Conservation (phyloP, 352 stramenopile genomes). For the Phytophthora ohioensis region DNA sequence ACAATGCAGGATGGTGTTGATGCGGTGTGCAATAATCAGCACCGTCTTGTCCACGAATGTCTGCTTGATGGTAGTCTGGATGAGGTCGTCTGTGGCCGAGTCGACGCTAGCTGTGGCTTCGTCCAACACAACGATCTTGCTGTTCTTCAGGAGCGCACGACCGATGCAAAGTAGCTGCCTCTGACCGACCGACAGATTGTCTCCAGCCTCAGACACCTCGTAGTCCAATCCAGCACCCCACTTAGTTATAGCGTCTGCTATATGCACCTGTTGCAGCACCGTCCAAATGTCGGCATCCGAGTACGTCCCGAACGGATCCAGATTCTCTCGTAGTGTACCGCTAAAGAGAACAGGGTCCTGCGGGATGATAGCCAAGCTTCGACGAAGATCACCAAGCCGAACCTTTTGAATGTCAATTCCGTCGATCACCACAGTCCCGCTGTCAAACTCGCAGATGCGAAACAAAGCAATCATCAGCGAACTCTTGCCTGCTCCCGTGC, state of each 20-base stretch:
- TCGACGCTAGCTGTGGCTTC: slow-evolving; percentile 95
- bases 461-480: slow-evolving; percentile 59
- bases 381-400: slow-evolving; percentile 45
- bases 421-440: slow-evolving; percentile 87
- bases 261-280: slow-evolving; percentile 61
- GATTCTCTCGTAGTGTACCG: slow-evolving; percentile 91
- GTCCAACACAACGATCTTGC: slow-evolving; percentile 93
- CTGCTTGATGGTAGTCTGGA: slow-evolving; percentile 78
- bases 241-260: slow-evolving; percentile 73
- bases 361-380: slow-evolving; percentile 60
- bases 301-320: slow-evolving; percentile 90
- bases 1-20: slow-evolving; percentile 91
- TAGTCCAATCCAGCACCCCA: slow-evolving; percentile 73
- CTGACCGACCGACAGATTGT: slow-evolving; percentile 96
- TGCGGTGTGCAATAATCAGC: slow-evolving; percentile 73
- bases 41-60: slow-evolving; percentile 92
- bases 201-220: slow-evolving; percentile 87
- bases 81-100: slow-evolving; percentile 60
- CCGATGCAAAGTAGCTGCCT: slow-evolving; percentile 92
- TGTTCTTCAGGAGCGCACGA: slow-evolving; percentile 90
- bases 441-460: slow-evolving; percentile 55
- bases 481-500: slow-evolving; percentile 56
- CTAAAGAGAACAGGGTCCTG: slow-evolving; percentile 92
- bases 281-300: slow-evolving; percentile 70
- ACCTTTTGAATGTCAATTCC: slow-evolving; percentile 71